Conservation (phyloP, 1,284 basidiomycete species). For the Ganoderma meredithae region DNA sequence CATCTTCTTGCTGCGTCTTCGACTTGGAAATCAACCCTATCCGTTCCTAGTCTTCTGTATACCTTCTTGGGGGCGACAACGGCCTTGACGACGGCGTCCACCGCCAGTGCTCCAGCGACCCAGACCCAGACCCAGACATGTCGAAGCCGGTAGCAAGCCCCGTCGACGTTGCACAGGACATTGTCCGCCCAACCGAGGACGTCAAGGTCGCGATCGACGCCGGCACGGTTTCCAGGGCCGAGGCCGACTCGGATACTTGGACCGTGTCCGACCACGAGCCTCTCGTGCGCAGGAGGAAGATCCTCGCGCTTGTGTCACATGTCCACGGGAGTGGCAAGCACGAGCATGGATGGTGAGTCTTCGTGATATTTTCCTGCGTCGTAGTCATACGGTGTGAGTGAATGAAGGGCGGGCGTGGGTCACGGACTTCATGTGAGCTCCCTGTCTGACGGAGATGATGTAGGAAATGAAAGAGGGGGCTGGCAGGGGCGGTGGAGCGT, state of each 20-base stretch:
- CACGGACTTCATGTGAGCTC: not conserved
- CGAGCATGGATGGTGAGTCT: conserved; percentile 49
- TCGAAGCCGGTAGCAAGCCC: conserved; percentile 21
- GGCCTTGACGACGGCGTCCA: not conserved
- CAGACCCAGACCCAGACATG: conserved; percentile 11
- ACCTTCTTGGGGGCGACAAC: conserved; percentile 4
- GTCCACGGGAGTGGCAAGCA: conserved; percentile 38
- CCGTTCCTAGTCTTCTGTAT: not conserved
- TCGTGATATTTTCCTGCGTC: not conserved
- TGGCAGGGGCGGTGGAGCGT: not conserved
- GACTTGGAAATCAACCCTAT: not conserved
- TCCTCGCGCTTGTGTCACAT: conserved; percentile 48
- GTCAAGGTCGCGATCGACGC: conserved; percentile 49
- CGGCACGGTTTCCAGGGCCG: conserved; percentile 22
- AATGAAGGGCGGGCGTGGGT: not conserved
- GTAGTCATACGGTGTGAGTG: not conserved
- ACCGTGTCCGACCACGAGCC: conserved; percentile 21
- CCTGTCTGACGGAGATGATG: not conserved
- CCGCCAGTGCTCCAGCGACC: not conserved
- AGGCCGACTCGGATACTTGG: conserved; percentile 29
- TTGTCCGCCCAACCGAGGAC: conserved; percentile 50
- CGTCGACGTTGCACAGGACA: conserved; percentile 31
- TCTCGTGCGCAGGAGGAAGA: conserved; percentile 32
- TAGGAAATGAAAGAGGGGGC: not conserved
- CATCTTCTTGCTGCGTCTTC: not conserved